Evolutionary conservation across 2,329 filamentous ascomycete genomes (phyloP).

Genomic region (Pseudogymnoascus pannorum): DNA sequence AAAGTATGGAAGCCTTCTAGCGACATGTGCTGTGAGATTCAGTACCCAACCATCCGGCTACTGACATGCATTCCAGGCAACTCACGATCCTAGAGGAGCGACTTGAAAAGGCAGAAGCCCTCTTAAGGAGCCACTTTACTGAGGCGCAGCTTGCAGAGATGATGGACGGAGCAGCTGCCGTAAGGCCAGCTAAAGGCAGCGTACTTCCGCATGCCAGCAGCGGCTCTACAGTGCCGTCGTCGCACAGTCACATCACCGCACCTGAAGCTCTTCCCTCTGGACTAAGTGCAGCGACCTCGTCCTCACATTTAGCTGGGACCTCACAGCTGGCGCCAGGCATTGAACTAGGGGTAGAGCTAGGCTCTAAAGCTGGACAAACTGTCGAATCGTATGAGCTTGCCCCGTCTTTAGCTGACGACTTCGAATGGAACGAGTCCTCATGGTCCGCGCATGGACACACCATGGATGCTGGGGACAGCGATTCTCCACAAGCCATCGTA

Average conservation of each 20-base stretch:
- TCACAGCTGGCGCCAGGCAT: not conserved
- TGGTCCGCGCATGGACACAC: not conserved
- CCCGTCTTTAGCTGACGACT: slow-evolving; percentile 5
- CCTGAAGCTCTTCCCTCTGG: not conserved
- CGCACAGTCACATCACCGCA: not conserved
- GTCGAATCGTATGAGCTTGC: slow-evolving; percentile 6
- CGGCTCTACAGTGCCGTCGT: not conserved
- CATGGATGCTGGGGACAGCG: not conserved
- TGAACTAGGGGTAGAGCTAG: not conserved
- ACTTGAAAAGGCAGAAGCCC: slow-evolving; percentile 9
- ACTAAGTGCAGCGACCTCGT: not conserved
- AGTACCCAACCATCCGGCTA: not conserved
- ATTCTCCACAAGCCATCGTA: slow-evolving; percentile 10
- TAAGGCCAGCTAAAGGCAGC: not conserved
- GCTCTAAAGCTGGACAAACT: not conserved
- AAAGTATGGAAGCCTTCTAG: slow-evolving; percentile 2
- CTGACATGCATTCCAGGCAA: not conserved
- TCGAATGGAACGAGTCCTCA: slow-evolving; percentile 8
- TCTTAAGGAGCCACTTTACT: slow-evolving; percentile 9
- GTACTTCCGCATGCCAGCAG: not conserved
- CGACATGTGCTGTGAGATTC: not conserved
- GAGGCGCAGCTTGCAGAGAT: slow-evolving; percentile 7
- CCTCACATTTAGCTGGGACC: not conserved
- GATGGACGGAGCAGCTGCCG: slow-evolving; percentile 3
- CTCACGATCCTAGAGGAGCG: slow-evolving; percentile 9